Percentiles rank a stretch among this genome's conserved stretches.
Evolutionary conservation across 2,329 filamentous ascomycete genomes (phyloP).

Genomic region (Fusarium pilosicola): DNA sequence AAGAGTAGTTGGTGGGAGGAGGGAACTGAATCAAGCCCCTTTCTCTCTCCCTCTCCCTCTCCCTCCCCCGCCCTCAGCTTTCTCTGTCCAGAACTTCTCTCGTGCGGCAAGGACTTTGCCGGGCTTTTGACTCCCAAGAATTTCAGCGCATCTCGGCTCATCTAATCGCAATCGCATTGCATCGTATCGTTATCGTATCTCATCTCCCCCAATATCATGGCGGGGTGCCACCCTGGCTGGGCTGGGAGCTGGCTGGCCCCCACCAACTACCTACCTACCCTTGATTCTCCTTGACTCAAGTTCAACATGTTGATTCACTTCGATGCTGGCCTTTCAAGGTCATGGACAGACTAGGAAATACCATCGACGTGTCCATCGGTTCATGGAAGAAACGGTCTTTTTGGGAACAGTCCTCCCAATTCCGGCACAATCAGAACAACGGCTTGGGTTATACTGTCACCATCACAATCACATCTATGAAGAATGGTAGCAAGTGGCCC

Average conservation of each 20-base stretch:
- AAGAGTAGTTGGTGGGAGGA: background rate
- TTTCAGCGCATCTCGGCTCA: conserved; percentile 15
- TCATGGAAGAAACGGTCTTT: background rate
- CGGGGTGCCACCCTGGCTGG: conserved; percentile 10
- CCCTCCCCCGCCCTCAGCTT: background rate
- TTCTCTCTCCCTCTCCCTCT: background rate
- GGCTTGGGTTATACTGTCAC: background rate
- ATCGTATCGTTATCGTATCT: conserved; percentile 38
- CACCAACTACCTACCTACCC: conserved; percentile 2
- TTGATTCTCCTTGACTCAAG: background rate
- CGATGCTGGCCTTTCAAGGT: background rate
- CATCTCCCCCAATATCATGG: conserved; percentile 38
- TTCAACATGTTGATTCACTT: background rate
- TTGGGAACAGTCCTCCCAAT: background rate
- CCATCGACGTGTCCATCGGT: background rate
- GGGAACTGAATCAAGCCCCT: background rate
- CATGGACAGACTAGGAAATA: background rate
- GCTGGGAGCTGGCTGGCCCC: conserved; percentile 19
- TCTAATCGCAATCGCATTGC: conserved; percentile 39
- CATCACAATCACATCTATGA: background rate
- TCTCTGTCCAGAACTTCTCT: background rate
- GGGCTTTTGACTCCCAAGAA: background rate
- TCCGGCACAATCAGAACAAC: background rate
- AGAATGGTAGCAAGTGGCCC: background rate
- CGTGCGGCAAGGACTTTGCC: background rate